Evolutionary conservation across 805 yeast species (phyloP).

Genomic region (Cyberlindnera saturnus): DNA sequence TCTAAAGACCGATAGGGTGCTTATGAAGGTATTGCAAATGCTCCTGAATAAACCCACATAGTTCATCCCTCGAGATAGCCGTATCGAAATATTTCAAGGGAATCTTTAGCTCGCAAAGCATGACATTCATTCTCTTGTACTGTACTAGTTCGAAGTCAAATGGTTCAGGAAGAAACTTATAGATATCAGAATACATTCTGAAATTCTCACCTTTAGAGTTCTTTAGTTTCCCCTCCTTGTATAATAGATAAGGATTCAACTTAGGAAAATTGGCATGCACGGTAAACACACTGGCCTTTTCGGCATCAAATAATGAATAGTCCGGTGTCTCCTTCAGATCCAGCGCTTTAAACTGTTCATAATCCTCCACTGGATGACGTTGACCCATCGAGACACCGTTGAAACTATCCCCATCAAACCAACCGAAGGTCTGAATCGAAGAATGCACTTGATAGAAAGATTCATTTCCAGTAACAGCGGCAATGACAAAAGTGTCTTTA

Average conservation of each 20-base stretch:
- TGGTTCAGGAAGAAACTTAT: constrained; percentile 26
- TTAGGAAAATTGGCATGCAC: constrained; percentile 34
- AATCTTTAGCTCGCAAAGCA: constrained; percentile 45
- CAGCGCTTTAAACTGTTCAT: constrained; percentile 13
- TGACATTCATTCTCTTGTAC: constrained; percentile 49
- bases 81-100: constrained; percentile 37
- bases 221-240: constrained; percentile 15
- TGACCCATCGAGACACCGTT: constrained; percentile 79
- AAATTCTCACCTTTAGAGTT: constrained; percentile 15
- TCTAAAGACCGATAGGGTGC: constrained; percentile 6
- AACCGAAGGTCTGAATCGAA: constrained; percentile 22
- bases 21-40: constrained; percentile 38
- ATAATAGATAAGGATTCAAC: constrained; percentile 27
- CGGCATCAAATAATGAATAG: constrained; percentile 10
- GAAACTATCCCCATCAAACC: constrained; percentile 32
- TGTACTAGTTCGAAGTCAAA: constrained; percentile 49
- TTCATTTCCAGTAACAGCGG: constrained; percentile 35
- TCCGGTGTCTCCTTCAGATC: constrained; percentile 1
- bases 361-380: constrained; percentile 62
- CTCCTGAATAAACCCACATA: constrained; percentile 41
- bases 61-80: constrained; percentile 32
- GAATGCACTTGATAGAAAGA: constrained; percentile 43
- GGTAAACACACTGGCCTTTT: constrained; percentile 24
- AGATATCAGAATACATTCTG: constrained; percentile 22
- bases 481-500: constrained; percentile 69